phyloP scores from a whole-genome alignment of 192 early-diverging fungal genomes.

The Gonapodya prolifera region DNA sequence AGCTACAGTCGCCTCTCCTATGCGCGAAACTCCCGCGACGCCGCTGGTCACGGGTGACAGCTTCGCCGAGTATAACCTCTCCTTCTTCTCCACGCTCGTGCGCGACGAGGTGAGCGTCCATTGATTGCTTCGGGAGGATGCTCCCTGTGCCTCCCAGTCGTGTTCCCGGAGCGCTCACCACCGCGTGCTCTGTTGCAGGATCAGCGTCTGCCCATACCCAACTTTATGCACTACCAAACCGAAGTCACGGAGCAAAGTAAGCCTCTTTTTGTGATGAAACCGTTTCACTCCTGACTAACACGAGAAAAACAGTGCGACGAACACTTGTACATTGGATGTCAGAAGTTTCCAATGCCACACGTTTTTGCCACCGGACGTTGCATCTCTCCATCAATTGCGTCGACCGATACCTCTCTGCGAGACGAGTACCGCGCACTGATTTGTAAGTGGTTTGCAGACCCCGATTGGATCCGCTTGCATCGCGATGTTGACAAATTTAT shows the following conservation, averaged over 20 bases:
- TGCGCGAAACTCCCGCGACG: too few relatives aligned
- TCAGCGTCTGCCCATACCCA: not conserved
- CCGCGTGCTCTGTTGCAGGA: too few relatives aligned
- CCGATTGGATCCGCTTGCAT: not conserved
- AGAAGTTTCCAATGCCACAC: not conserved
- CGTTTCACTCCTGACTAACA: too few relatives aligned
- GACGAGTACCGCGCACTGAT: not conserved
- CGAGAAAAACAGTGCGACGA: not conserved
- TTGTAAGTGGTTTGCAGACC: not conserved
- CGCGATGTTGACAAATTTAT: not conserved
- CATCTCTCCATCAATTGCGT: not conserved
- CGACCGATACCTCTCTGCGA: not conserved
- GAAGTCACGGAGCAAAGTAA: not conserved
- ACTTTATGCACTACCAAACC: not conserved
- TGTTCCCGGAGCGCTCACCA: too few relatives aligned
- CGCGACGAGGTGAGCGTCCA: too few relatives aligned
- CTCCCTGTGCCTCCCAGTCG: too few relatives aligned
- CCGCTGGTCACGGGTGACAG: too few relatives aligned
- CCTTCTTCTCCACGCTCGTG: too few relatives aligned
- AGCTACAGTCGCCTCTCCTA: too few relatives aligned
- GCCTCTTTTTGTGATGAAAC: too few relatives aligned
- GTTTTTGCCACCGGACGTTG: not conserved
- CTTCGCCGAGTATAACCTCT: too few relatives aligned
- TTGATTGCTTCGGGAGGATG: too few relatives aligned
- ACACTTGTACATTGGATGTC: not conserved